phyloP scores from a whole-genome alignment of 1,139 yeast species.

The Blastobotrys capitulatus region DNA sequence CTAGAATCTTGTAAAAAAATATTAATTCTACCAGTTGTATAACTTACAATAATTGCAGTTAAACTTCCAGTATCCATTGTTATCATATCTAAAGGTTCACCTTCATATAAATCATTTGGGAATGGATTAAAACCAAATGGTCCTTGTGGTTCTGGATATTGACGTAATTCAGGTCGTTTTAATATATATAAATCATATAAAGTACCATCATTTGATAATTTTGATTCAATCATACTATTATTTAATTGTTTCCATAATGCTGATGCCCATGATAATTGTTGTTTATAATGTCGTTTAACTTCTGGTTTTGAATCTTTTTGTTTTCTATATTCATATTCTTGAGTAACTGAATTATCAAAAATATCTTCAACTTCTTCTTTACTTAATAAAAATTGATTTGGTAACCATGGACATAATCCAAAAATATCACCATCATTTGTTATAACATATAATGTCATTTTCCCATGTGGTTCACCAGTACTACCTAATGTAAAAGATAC shows the following conservation, averaged over 20 bases:
- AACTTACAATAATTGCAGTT: conserved; percentile 24
- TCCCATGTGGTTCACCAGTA: conserved; percentile 35
- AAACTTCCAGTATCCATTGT: conserved; percentile 28
- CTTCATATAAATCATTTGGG: conserved; percentile 44
- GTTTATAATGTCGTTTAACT: conserved; percentile 18
- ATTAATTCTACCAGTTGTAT: conserved; percentile 26
- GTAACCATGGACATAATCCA: conserved; percentile 52
- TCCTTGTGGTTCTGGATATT: conserved; percentile 39
- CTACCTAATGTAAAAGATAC: conserved; percentile 48
- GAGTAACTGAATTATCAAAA: conserved; percentile 40
- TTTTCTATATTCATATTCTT: conserved; percentile 22
- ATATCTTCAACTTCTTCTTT: conserved; percentile 34
- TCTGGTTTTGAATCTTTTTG: conserved; percentile 6
- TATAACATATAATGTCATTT: conserved; percentile 44
- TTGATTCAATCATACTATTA: conserved; percentile 20
- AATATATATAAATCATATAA: conserved; percentile 20
- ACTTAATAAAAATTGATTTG: conserved; percentile 37
- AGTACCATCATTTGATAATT: conserved; percentile 17
- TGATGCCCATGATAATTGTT: conserved; percentile 28
- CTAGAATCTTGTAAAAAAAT: conserved; percentile 25
- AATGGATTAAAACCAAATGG: conserved; percentile 49
- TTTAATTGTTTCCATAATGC: conserved; percentile 25
- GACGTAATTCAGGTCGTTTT: conserved; percentile 19
- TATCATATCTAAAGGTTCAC: conserved; percentile 36
- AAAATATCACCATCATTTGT: conserved; percentile 52